phyloP scores from a whole-genome alignment of 2,329 filamentous ascomycete species.

The Talaromyces rugulosus region DNA sequence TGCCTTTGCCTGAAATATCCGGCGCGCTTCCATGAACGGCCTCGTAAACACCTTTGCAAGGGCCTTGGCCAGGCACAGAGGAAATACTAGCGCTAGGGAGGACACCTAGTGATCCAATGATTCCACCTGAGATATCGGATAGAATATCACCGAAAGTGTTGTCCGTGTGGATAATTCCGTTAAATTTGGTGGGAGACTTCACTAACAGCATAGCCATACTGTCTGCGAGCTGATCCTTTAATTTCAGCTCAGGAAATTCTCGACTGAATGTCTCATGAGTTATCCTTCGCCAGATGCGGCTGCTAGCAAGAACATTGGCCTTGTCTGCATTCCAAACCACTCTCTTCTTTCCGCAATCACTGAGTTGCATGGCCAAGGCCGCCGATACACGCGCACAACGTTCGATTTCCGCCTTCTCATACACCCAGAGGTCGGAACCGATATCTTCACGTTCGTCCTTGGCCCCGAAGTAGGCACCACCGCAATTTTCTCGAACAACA shows the following conservation, averaged over 20 bases:
- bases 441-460: slow-evolving; percentile 43
- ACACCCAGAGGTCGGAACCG: slow-evolving; percentile 48
- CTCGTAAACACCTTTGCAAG: slow-evolving; percentile 76
- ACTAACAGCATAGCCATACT: slow-evolving; percentile 83
- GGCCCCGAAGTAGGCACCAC: slow-evolving; percentile 48
- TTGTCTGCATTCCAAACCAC: slow-evolving; percentile 50
- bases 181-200: slow-evolving; percentile 73
- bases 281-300: slow-evolving; percentile 47
- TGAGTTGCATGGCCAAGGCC: slow-evolving; percentile 45
- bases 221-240: slow-evolving; percentile 80
- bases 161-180: slow-evolving; percentile 76
- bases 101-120: slow-evolving; percentile 77
- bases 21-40: slow-evolving; percentile 88
- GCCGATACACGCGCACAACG: slow-evolving; percentile 46
- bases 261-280: slow-evolving; percentile 66
- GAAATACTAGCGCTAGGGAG: slow-evolving; percentile 74
- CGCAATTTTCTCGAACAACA: slow-evolving; percentile 49
- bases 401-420: slow-evolving; percentile 44
- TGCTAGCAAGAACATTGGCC: slow-evolving; percentile 51
- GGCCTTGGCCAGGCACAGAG: slow-evolving; percentile 55
- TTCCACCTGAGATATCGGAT: slow-evolving; percentile 78
- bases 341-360: slow-evolving; percentile 51
- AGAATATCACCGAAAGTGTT: slow-evolving; percentile 88
- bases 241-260: slow-evolving; percentile 73
- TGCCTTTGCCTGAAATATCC: slow-evolving; percentile 78